Percentiles rank a stretch among this genome's conserved stretches.
Evolutionary conservation across 108 stramenopile genomes (phyloP).

Genomic region (Cyclotella baltica): DNA sequence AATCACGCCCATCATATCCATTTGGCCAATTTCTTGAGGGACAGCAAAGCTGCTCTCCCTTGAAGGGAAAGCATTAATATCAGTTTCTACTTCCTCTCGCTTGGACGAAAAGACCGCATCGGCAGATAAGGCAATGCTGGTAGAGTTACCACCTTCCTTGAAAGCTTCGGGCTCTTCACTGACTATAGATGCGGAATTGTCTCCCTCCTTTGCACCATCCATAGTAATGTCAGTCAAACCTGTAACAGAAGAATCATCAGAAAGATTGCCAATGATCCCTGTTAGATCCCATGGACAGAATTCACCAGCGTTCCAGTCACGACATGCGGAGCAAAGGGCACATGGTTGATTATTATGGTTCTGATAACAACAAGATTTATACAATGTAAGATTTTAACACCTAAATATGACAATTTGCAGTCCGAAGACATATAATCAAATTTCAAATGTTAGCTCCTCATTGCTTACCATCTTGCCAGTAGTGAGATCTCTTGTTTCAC

Average conservation of each 20-base stretch:
- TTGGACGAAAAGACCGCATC: not conserved
- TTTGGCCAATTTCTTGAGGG: constrained; percentile 31
- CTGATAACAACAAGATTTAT: constrained; percentile 1
- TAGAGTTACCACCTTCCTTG: not conserved
- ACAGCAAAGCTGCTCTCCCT: constrained; percentile 21
- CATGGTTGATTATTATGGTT: constrained; percentile 30
- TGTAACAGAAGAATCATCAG: constrained; percentile 10
- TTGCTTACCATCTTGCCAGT: constrained; percentile 25
- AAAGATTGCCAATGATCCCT: constrained; percentile 39
- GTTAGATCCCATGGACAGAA: constrained; percentile 58
- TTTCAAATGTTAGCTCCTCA: too few relatives aligned
- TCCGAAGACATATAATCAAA: not conserved
- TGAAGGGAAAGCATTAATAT: not conserved
- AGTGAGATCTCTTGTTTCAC: constrained; percentile 12
- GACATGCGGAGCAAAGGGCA: constrained; percentile 52
- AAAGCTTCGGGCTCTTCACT: not conserved
- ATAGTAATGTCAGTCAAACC: not conserved
- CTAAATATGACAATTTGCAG: not conserved
- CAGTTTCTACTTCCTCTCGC: not conserved
- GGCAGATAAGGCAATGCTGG: constrained; percentile 1
- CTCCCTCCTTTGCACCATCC: not conserved
- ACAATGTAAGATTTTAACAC: not conserved
- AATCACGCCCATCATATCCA: constrained; percentile 26
- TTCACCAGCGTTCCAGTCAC: constrained; percentile 55
- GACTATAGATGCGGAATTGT: not conserved